These are phyloP conservation scores for Xylaria palmicola DNA, from an alignment of 495 filamentous ascomycete genomes.

Conservation along the genomic window DNA sequence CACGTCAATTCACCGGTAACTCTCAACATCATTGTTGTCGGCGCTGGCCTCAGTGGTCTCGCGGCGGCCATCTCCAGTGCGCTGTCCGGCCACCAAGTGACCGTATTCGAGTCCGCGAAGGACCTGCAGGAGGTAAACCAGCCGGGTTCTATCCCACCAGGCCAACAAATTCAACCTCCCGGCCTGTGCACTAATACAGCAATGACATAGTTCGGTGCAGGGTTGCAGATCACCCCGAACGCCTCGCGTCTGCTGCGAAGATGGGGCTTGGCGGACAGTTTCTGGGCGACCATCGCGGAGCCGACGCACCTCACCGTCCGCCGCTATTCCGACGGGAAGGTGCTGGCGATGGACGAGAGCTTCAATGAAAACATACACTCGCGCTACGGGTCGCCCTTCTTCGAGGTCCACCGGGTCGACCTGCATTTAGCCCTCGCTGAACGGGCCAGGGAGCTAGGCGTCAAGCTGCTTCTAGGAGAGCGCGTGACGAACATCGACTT, in stretches of 20 bases:
- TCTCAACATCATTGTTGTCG: slow-evolving; percentile 54
- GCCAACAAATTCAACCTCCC: neutral
- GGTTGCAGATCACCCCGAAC: slow-evolving; percentile 48
- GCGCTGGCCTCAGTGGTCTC: slow-evolving; percentile 59
- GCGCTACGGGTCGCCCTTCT: slow-evolving; percentile 41
- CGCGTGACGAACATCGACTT: slow-evolving; percentile 42
- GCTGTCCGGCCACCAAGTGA: slow-evolving; percentile 28
- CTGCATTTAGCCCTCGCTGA: slow-evolving; percentile 39
- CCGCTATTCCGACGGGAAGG: slow-evolving; percentile 35
- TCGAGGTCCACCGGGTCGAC: slow-evolving; percentile 47
- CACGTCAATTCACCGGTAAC: slow-evolving; percentile 5
- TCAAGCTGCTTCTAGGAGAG: slow-evolving; percentile 30
- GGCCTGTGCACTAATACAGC: neutral
- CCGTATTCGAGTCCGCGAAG: slow-evolving; percentile 25
- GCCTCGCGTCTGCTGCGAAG: slow-evolving; percentile 43
- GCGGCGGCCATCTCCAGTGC: slow-evolving; percentile 47
- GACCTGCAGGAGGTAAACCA: slow-evolving; percentile 29
- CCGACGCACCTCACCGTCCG: slow-evolving; percentile 23
- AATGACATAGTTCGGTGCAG: slow-evolving; percentile 41
- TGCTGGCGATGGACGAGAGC: slow-evolving; percentile 30
- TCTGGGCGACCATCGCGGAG: slow-evolving; percentile 34
- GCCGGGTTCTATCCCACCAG: neutral
- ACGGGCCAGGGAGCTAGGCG: slow-evolving; percentile 35
- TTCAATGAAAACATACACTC: slow-evolving; percentile 28
- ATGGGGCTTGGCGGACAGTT: slow-evolving; percentile 45